Evolutionary conservation across 495 filamentous ascomycete genomes (phyloP), one percentile per base, ranked within the genome.

Genomic region (Penicillium malachiteum): DNA sequence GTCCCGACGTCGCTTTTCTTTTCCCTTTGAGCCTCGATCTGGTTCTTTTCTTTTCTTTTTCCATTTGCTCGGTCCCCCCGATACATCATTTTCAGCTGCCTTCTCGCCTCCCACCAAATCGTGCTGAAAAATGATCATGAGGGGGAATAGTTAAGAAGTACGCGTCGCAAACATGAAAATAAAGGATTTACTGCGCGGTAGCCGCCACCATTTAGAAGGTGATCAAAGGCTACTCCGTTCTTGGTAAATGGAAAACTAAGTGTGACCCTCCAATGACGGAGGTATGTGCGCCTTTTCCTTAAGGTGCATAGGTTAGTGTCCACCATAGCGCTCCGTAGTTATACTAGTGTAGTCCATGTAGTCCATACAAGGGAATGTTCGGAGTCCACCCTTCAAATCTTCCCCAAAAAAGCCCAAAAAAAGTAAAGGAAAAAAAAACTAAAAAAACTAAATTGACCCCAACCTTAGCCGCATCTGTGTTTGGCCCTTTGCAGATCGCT

Each of bases 401-500:
- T 26, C 21, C 21, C 21, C 21, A 26, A 26, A 26, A 26, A 26
- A 26, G 21, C 21, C 21, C 21, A 26, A 26, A 17, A 9, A 46
- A 46, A 45, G 30, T 5, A n/a, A 11, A 46, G 31, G n/a, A 33
- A 33, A 33, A 12, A 32, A 2, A 46, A 46, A 33, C 12, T 5
- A 37, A 49, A 37, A 16, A 37, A 49, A 37, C 43, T 13, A 37
- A 0, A 11, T 21, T 13, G 26, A 30, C 26, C 43, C 35, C 34
- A 50, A 18, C 48, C 48, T 50, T 31, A 8, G n/a, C 48, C 48
- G 33, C 48, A 21, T 26, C 52, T 35, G 21, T n/a, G 56, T 60
- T 56, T 17, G 57, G 57, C 34, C 16, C 17, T 50, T 31, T 54
- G 59, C 59, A 57, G 47, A 55, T 62, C 50, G 32, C 52, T 38